Percentiles rank a stretch among this genome's conserved stretches.
Conservation (phyloP, 1,284 basidiomycete genomes). For the Leccinum angustisporum region DNA sequence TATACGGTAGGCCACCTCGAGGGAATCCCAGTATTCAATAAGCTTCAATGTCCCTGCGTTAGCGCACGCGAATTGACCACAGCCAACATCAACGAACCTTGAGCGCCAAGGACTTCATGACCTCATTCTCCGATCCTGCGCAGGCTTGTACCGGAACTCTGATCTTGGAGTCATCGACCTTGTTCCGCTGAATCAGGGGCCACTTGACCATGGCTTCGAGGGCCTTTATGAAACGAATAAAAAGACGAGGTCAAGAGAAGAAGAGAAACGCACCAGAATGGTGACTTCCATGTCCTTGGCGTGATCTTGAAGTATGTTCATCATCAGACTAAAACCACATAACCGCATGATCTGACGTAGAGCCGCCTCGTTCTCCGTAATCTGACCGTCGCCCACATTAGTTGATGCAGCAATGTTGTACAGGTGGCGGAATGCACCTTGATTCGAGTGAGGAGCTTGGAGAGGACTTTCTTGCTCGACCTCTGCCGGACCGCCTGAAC, state of each 20-base stretch:
- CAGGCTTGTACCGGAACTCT: slow-evolving; percentile 63
- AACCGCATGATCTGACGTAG: slow-evolving; percentile 88
- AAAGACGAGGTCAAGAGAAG: not conserved
- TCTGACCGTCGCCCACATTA: slow-evolving; percentile 43
- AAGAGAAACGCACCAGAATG: slow-evolving; percentile 50
- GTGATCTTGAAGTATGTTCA: slow-evolving; percentile 83
- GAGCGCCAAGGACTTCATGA: slow-evolving; percentile 54
- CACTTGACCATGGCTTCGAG: slow-evolving; percentile 76
- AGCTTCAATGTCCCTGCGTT: slow-evolving; percentile 43
- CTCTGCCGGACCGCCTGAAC: slow-evolving; percentile 92
- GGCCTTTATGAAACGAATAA: slow-evolving; percentile 44
- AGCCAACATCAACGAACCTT: slow-evolving; percentile 43
- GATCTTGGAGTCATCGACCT: slow-evolving; percentile 88
- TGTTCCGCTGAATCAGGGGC: slow-evolving; percentile 89
- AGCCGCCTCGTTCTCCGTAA: slow-evolving; percentile 81
- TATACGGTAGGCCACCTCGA: slow-evolving; percentile 84
- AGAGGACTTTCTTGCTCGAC: slow-evolving; percentile 78
- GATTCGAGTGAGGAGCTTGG: slow-evolving; percentile 84
- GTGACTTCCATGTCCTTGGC: slow-evolving; percentile 72
- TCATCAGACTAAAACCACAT: slow-evolving; percentile 90
- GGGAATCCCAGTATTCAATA: slow-evolving; percentile 70
- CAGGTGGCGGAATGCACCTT: slow-evolving; percentile 49
- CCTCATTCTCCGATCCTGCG: slow-evolving; percentile 55
- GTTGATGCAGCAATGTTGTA: not conserved
- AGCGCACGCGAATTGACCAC: not conserved